Evolutionary conservation across 129 eudicot species (phyloP).

Genomic region (Artemisia argyi): DNA sequence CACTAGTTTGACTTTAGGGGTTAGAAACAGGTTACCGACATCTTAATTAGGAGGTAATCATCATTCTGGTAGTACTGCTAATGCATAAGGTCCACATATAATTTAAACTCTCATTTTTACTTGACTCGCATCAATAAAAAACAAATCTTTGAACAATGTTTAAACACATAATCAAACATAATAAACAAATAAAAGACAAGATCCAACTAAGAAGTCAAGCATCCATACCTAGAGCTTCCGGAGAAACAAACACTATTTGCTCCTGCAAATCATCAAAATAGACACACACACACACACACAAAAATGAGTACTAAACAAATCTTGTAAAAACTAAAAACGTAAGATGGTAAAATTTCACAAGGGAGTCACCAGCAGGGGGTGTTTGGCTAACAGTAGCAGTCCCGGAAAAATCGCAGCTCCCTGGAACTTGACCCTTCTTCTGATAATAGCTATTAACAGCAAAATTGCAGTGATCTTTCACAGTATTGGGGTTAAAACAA

Average conservation of each 20-base stretch:
- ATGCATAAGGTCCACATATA: conserved; percentile 14
- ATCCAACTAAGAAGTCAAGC: conserved; percentile 26
- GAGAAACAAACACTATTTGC: conserved; percentile 48
- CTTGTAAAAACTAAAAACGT: neutral
- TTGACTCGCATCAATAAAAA: neutral
- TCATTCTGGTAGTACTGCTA: neutral
- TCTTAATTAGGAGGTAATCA: too few species aligned
- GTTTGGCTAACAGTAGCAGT: conserved; percentile 34
- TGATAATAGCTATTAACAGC: conserved; percentile 86
- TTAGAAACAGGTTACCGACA: too few species aligned
- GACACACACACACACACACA: neutral
- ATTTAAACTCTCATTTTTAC: neutral
- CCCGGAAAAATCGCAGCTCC: conserved; percentile 56
- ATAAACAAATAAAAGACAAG: conserved; percentile 21
- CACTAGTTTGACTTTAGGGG: too few species aligned
- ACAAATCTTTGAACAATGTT: neutral
- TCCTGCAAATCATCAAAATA: conserved; percentile 44
- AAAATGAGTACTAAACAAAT: conserved; percentile 8
- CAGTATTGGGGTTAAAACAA: conserved; percentile 78
- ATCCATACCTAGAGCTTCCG: conserved; percentile 48
- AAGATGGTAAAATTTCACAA: conserved; percentile 31
- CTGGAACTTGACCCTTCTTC: conserved; percentile 43
- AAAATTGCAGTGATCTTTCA: conserved; percentile 70
- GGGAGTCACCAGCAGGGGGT: conserved; percentile 43
- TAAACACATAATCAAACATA: neutral